Conservation (phyloP, 2,329 filamentous ascomycete species). For the Pseudogymnoascus sp. region DNA sequence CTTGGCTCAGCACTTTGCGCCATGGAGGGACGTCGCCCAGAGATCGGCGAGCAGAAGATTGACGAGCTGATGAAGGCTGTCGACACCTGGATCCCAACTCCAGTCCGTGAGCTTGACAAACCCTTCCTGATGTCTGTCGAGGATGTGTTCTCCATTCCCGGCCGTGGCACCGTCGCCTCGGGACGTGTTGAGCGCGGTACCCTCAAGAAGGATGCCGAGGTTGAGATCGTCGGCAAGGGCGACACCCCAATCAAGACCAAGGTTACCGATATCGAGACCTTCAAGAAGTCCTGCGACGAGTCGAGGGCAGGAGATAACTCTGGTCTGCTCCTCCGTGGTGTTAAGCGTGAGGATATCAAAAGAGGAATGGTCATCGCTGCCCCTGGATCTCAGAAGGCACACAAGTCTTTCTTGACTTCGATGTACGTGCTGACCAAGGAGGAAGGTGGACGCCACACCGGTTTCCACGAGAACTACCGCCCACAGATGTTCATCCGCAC, state of each 20-base stretch:
- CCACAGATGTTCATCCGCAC: conserved; percentile 95
- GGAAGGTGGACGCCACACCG: conserved; percentile 93
- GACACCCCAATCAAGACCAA: conserved; percentile 86
- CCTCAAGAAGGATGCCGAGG: conserved; percentile 87
- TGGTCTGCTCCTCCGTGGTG: conserved; percentile 86
- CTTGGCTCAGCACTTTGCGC: conserved; percentile 96
- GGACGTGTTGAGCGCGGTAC: conserved; percentile 94
- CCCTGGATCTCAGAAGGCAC: conserved; percentile 75
- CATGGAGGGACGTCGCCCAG: conserved; percentile 73
- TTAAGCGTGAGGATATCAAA: conserved; percentile 88
- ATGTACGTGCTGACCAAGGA: conserved; percentile 98
- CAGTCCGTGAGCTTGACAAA: conserved; percentile 89
- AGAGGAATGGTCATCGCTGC: conserved; percentile 91
- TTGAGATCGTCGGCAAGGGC: conserved; percentile 89
- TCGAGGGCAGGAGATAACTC: conserved; percentile 97
- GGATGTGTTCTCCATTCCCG: conserved; percentile 81
- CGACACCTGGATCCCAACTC: conserved; percentile 93
- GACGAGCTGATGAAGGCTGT: conserved; percentile 86
- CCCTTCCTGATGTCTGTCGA: conserved; percentile 99
- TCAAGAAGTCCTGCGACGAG: conserved; percentile 99
- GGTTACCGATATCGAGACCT: conserved; percentile 99
- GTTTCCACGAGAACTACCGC: conserved; percentile 92
- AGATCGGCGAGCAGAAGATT: conserved; percentile 82
- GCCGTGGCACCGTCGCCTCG: conserved; percentile 92
- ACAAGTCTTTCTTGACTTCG: conserved; percentile 87